Evolutionary conservation across 2,329 filamentous ascomycete species (phyloP).

Genomic region (Sporothrix phasma): DNA sequence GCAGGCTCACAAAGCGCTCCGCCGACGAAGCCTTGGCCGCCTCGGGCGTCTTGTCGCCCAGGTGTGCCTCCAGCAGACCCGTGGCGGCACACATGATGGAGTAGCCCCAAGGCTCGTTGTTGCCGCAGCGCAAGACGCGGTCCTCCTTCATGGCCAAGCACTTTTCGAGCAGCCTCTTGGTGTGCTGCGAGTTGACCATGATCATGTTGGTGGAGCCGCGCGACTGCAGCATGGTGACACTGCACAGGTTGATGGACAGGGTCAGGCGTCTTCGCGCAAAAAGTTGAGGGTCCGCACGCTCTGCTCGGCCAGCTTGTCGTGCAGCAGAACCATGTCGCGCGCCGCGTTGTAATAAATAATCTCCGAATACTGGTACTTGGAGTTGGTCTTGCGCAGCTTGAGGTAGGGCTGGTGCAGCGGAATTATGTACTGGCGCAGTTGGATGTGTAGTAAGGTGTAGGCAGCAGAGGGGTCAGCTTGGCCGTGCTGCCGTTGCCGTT

Average conservation of each 20-base stretch:
- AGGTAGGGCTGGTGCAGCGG: conserved; percentile 52
- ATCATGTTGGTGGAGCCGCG: conserved; percentile 50
- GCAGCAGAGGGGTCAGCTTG: conserved; percentile 45
- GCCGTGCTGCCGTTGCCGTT: conserved; percentile 27
- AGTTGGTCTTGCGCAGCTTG: conserved; percentile 48
- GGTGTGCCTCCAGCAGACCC: conserved; percentile 48
- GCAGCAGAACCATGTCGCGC: conserved; percentile 50
- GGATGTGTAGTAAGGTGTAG: conserved; percentile 50
- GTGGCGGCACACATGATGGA: conserved; percentile 53
- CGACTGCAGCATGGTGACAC: conserved; percentile 51
- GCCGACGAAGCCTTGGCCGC: conserved; percentile 49
- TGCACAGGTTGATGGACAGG: conserved; percentile 51
- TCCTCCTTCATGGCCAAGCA: conserved; percentile 53
- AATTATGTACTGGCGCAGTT: conserved; percentile 52
- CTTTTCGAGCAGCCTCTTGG: conserved; percentile 50
- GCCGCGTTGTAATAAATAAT: conserved; percentile 55
- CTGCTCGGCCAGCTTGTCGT: conserved; percentile 50
- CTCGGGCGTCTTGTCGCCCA: conserved; percentile 47
- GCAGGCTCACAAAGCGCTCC: conserved; percentile 48
- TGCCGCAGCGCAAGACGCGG: conserved; percentile 49
- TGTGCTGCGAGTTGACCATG: conserved; percentile 51
- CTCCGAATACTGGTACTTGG: conserved; percentile 53
- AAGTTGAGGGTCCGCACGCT: conserved; percentile 51
- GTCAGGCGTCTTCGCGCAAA: conserved; percentile 50
- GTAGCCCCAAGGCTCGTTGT: conserved; percentile 56